Evolutionary conservation across 129 eudicot species (phyloP).

Genomic region (Helianthus annuus): HanXRQr2.0-SUNRISE NC_035445.2:115804861-115805360

Average conservation of each 20-base stretch:
- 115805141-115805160: constrained; percentile 37
- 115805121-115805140: constrained; percentile 48
- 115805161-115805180: constrained; percentile 60
- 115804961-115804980: background rate
- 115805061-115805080: background rate
- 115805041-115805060: background rate
- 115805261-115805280: constrained; percentile 70
- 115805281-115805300: constrained; percentile 86
- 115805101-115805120: background rate
- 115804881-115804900: background rate
- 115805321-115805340: constrained; percentile 91
- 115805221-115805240: constrained; percentile 54
- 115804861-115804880: constrained; percentile 16
- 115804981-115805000: constrained; percentile 8
- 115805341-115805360: constrained; percentile 88
- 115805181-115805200: constrained; percentile 88
- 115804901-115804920: background rate
- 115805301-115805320: constrained; percentile 84
- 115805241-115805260: constrained; percentile 52
- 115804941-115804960: background rate
- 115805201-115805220: constrained; percentile 81
- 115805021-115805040: constrained; percentile 1
- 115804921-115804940: background rate
- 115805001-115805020: constrained; percentile 17
- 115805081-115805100: background rate